These are phyloP conservation scores for Solanum clarkiae DNA, from an alignment of 257 asterid genomes.

Conservation along the genomic window DNA sequence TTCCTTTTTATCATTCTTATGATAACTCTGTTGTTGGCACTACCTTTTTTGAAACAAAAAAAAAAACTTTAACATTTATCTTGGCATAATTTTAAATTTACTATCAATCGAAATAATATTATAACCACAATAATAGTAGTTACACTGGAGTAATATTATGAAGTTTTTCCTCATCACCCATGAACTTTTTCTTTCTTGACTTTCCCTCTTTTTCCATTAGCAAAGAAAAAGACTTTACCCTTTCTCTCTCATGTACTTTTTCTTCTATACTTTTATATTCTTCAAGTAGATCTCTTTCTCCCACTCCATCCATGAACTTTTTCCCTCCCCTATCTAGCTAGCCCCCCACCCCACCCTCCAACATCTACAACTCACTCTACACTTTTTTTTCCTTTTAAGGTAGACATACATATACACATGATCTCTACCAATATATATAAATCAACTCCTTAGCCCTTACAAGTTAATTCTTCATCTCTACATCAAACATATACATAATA, in stretches of 20 bases:
- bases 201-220: background rate
- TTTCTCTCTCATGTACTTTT: background rate
- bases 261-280: background rate
- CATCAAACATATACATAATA: constrained; percentile 11
- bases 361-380: constrained; percentile 3
- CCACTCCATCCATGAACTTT: background rate
- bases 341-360: background rate
- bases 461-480: background rate
- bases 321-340: background rate
- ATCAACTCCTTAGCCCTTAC: background rate
- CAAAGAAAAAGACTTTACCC: background rate
- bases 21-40: background rate
- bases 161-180: background rate
- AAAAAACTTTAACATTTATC: background rate
- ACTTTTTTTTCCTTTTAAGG: constrained; percentile 1
- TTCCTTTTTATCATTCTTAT: background rate
- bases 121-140: background rate
- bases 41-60: background rate
- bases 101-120: background rate
- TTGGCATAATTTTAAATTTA: background rate
- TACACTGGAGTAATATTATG: background rate
- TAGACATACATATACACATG: background rate
- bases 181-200: background rate
- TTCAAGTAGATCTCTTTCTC: background rate
- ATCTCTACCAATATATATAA: background rate